These are phyloP conservation scores for Raffaelea arxii DNA, from an alignment of 2,329 filamentous ascomycete genomes.

Conservation along the genomic window DNA sequence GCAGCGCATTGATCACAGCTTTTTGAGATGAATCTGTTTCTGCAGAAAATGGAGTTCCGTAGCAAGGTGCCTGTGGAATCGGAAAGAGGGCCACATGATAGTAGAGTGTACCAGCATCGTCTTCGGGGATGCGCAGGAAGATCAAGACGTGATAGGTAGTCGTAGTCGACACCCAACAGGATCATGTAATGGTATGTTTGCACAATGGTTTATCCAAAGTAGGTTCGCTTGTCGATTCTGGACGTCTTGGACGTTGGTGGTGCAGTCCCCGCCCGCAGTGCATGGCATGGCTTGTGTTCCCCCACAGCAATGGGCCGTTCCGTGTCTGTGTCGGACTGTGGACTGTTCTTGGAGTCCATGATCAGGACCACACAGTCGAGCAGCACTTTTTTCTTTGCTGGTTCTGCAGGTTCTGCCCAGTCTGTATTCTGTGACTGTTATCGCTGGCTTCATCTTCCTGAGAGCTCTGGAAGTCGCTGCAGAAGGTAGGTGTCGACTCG, in stretches of 20 bases:
- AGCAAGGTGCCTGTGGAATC: slow-evolving; percentile 4
- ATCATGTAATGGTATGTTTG: slow-evolving; percentile 9
- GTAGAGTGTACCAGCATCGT: slow-evolving; percentile 5
- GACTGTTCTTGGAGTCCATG: slow-evolving; percentile 5
- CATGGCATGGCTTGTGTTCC: slow-evolving; percentile 7
- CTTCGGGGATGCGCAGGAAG: slow-evolving; percentile 7
- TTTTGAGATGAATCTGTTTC: too few species aligned
- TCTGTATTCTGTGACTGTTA: too few species aligned
- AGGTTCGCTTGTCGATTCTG: slow-evolving; percentile 5
- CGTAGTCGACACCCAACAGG: slow-evolving; percentile 6
- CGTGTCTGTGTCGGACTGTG: slow-evolving; percentile 1
- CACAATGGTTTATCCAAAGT: slow-evolving; percentile 5
- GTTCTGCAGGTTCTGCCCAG: too few species aligned
- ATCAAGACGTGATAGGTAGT: slow-evolving; percentile 6
- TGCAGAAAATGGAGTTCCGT: not conserved
- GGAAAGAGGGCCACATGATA: slow-evolving; percentile 7
- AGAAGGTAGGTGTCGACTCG: too few species aligned
- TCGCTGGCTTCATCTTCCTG: too few species aligned
- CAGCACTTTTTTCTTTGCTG: too few species aligned
- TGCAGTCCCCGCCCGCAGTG: slow-evolving; percentile 4
- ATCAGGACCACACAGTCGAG: slow-evolving; percentile 5
- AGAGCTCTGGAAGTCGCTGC: too few species aligned
- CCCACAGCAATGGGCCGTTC: slow-evolving; percentile 4
- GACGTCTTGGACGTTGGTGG: slow-evolving; percentile 2
- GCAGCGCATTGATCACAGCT: slow-evolving; percentile 4